phyloP scores from a whole-genome alignment of 1,284 basidiomycete species.

The Cryptococcus sp. region DNA sequence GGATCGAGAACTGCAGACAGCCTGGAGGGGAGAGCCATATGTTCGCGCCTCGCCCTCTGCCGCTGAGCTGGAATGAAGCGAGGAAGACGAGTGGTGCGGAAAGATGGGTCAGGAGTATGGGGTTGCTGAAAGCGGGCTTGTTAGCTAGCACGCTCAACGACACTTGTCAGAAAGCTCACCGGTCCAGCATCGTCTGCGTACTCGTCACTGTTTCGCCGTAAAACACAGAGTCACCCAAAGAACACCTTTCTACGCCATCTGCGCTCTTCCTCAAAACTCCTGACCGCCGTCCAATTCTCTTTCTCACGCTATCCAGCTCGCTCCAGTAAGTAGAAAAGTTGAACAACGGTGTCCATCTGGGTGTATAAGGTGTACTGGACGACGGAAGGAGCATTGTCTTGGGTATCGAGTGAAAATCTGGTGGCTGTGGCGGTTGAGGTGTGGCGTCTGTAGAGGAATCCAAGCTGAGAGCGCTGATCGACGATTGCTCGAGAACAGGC shows the following conservation, averaged over 20 bases:
- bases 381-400: constrained; percentile 47
- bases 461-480: constrained; percentile 27
- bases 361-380: constrained; percentile 28
- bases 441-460: constrained; percentile 52
- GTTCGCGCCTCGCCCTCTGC: constrained; percentile 86
- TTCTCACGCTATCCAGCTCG: constrained; percentile 46
- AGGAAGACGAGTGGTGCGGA: constrained; percentile 74
- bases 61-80: constrained; percentile 83
- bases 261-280: constrained; percentile 35
- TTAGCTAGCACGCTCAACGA: background rate
- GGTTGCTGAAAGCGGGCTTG: constrained; percentile 64
- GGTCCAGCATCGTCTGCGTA: constrained; percentile 93
- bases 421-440: constrained; percentile 58
- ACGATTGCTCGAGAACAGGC: constrained; percentile 44
- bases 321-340: constrained; percentile 54
- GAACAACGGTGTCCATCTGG: constrained; percentile 56
- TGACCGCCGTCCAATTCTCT: constrained; percentile 31
- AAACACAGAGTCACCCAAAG: constrained; percentile 72
- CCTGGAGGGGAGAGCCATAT: constrained; percentile 91
- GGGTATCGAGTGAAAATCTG: constrained; percentile 43
- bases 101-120: constrained; percentile 66
- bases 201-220: constrained; percentile 91
- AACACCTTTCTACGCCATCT: constrained; percentile 19
- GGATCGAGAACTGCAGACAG: constrained; percentile 82
- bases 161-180: constrained; percentile 59